phyloP scores from a whole-genome alignment of 768 basidiomycete genomes.

The Collybia sp. region DNA sequence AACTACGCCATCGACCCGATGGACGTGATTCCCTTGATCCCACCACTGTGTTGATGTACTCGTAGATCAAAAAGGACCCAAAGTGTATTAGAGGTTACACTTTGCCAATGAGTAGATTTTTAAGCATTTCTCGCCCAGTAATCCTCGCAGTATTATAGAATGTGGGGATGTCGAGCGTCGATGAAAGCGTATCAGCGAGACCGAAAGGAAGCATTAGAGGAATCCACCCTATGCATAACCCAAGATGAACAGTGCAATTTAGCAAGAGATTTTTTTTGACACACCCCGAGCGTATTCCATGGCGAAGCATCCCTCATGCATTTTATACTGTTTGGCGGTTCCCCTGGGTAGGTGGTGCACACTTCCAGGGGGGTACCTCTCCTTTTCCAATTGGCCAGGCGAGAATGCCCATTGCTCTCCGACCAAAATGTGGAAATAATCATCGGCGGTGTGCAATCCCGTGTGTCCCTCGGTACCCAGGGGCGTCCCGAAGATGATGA shows the following conservation, averaged over 20 bases:
- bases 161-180: constrained; percentile 85
- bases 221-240: constrained; percentile 80
- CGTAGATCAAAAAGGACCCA: too few relatives aligned
- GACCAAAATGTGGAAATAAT: constrained; percentile 93
- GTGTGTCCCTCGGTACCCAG: constrained; percentile 96
- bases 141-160: constrained; percentile 74
- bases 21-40: too few relatives aligned
- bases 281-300: constrained; percentile 91
- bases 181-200: constrained; percentile 76
- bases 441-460: constrained; percentile 93
- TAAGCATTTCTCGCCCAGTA: constrained; percentile 78
- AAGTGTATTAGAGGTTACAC: constrained; percentile 42
- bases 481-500: constrained; percentile 94
- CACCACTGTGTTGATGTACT: neutral
- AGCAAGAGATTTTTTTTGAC: constrained; percentile 15
- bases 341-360: constrained; percentile 85
- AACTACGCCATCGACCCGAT: constrained; percentile 62
- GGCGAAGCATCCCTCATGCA: constrained; percentile 95
- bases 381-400: constrained; percentile 79
- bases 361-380: constrained; percentile 79
- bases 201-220: constrained; percentile 96
- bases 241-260: neutral
- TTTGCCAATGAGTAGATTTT: constrained; percentile 82
- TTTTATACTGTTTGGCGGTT: constrained; percentile 93
- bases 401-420: constrained; percentile 94